Evolutionary conservation across 371 early-diverging fungal genomes (phyloP).

Genomic region (Actinomucor elegans): DNA sequence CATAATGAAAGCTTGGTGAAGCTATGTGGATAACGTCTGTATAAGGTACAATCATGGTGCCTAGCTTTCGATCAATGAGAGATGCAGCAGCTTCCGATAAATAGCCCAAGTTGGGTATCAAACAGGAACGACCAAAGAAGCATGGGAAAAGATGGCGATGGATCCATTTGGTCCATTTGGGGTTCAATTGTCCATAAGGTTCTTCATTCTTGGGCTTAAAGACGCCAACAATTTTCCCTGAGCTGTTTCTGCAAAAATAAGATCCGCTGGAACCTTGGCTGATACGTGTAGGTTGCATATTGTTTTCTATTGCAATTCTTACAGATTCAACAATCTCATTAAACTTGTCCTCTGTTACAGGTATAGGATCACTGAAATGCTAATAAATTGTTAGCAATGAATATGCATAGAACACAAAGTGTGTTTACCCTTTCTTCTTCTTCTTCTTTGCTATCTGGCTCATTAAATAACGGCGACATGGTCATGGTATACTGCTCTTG

Average conservation of each 20-base stretch:
- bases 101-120: constrained; percentile 90
- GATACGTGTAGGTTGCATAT: constrained; percentile 71
- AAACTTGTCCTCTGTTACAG: constrained; percentile 49
- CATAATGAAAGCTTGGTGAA: constrained; percentile 80
- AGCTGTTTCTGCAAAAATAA: constrained; percentile 78
- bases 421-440: constrained; percentile 10
- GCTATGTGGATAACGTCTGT: constrained; percentile 80
- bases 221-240: constrained; percentile 81
- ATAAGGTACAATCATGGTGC: constrained; percentile 79
- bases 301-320: constrained; percentile 63
- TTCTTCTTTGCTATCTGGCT: not conserved
- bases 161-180: constrained; percentile 95
- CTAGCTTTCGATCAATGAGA: constrained; percentile 73
- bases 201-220: constrained; percentile 96
- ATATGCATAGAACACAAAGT: not conserved
- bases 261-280: constrained; percentile 87
- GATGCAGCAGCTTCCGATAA: constrained; percentile 87
- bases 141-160: constrained; percentile 86
- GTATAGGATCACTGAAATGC: constrained; percentile 34
- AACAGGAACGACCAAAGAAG: constrained; percentile 86
- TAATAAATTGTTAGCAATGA: not conserved
- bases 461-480: constrained; percentile 11
- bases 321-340: constrained; percentile 68
- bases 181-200: constrained; percentile 88
- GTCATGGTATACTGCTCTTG: constrained; percentile 14